phyloP scores from a whole-genome alignment of 768 basidiomycete species.

The Clavaria fumosa region DNA sequence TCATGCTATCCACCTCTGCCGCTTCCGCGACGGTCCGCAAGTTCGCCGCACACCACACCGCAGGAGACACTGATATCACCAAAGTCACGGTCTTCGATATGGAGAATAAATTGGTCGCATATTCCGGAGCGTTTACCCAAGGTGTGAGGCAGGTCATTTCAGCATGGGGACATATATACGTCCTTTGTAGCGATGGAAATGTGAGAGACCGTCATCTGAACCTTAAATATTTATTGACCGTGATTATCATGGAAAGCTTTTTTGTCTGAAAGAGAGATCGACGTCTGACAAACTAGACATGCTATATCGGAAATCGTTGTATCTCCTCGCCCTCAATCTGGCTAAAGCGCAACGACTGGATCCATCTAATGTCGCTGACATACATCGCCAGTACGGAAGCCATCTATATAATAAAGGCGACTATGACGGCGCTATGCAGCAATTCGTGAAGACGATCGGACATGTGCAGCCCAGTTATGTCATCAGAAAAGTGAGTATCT shows the following conservation, averaged over 20 bases:
- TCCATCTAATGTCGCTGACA: conserved; percentile 64
- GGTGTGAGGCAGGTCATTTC: conserved; percentile 76
- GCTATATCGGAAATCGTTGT: conserved; percentile 69
- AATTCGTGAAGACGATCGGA: conserved; percentile 84
- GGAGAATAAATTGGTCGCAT: conserved; percentile 83
- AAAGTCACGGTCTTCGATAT: conserved; percentile 81
- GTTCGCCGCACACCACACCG: conserved; percentile 36
- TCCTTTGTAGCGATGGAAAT: conserved; percentile 65
- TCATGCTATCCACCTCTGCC: conserved; percentile 47
- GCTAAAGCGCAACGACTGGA: conserved; percentile 71
- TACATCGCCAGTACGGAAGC: conserved; percentile 83
- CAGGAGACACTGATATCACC: conserved; percentile 43
- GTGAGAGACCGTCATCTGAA: too few species aligned
- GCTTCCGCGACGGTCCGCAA: conserved; percentile 65
- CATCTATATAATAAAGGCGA: conserved; percentile 83
- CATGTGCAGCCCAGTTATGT: conserved; percentile 88
- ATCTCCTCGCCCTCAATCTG: conserved; percentile 63
- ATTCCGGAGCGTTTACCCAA: conserved; percentile 63
- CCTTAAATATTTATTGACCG: not conserved
- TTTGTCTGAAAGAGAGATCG: conserved; percentile 59
- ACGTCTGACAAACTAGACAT: conserved; percentile 77
- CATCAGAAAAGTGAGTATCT: conserved; percentile 84
- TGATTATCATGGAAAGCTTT: conserved; percentile 36
- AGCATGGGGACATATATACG: conserved; percentile 67
- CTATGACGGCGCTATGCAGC: conserved; percentile 85